Conservation (phyloP, 345 rosid genomes). For the Rubroshorea leprosula region DNA sequence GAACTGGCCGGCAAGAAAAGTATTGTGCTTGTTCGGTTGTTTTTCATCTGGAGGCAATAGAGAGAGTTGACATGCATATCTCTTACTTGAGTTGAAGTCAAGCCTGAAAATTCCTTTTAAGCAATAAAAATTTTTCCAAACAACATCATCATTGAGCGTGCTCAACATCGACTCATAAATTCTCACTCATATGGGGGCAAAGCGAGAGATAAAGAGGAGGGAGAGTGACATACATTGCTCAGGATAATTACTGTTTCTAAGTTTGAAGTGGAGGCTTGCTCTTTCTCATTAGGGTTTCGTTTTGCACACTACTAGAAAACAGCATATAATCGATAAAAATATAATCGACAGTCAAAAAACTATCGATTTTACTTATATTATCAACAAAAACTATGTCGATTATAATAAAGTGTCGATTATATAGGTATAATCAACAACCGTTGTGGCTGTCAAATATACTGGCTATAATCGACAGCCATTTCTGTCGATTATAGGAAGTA, state of each 20-base stretch:
- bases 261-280: conserved; percentile 16
- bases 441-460: too few species aligned
- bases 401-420: too few species aligned
- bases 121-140: conserved; percentile 29
- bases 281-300: conserved; percentile 15
- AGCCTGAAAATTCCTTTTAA: conserved; percentile 34
- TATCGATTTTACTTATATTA: too few species aligned
- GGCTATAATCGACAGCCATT: too few species aligned
- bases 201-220: not conserved
- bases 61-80: not conserved
- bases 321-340: too few species aligned
- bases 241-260: conserved; percentile 9
- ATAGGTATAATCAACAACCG: too few species aligned
- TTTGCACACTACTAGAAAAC: too few species aligned
- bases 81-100: conserved; percentile 35
- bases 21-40: conserved; percentile 16
- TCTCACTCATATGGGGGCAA: conserved; percentile 5
- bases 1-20: conserved; percentile 23
- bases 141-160: conserved; percentile 61
- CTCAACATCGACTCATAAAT: conserved; percentile 26
- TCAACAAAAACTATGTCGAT: too few species aligned
- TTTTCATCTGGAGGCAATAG: conserved; percentile 19
- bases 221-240: not conserved
- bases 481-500: too few species aligned
- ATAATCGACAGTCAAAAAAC: too few species aligned